These are phyloP conservation scores for Penicillium capsulatum DNA, from an alignment of 2,329 filamentous ascomycete genomes.

Conservation along the genomic window DNA sequence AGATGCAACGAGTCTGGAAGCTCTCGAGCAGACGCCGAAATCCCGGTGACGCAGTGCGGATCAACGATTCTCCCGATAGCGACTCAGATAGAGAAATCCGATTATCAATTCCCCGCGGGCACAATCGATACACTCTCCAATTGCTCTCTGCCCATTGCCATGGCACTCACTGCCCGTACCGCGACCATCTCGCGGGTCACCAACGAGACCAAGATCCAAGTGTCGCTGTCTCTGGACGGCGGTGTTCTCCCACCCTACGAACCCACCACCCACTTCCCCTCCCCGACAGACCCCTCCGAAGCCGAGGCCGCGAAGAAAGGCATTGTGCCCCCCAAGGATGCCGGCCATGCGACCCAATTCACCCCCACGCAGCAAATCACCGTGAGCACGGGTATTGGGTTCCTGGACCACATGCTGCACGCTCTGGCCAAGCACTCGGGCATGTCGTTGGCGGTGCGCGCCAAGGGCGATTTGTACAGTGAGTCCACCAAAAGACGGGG, in stretches of 20 bases:
- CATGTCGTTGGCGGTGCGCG: constrained; percentile 81
- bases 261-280: constrained; percentile 53
- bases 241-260: constrained; percentile 54
- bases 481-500: constrained; percentile 33
- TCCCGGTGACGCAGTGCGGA: constrained; percentile 11
- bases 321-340: constrained; percentile 42
- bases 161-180: constrained; percentile 58
- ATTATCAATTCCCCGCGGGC: constrained; percentile 10
- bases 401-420: constrained; percentile 98
- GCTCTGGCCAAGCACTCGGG: constrained; percentile 92
- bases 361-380: constrained; percentile 81
- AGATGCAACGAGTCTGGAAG: too few relatives aligned
- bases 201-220: constrained; percentile 95
- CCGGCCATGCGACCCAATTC: constrained; percentile 75
- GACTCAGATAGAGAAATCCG: constrained; percentile 18
- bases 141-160: constrained; percentile 4
- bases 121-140: neutral
- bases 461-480: constrained; percentile 89
- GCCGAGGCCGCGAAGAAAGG: constrained; percentile 48
- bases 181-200: constrained; percentile 81
- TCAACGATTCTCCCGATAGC: constrained; percentile 22
- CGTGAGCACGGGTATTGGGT: constrained; percentile 90
- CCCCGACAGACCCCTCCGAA: constrained; percentile 54
- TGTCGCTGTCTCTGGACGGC: constrained; percentile 90
- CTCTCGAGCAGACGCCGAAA: constrained; percentile 11